Evolutionary conservation across 2,329 filamentous ascomycete species (phyloP), one percentile per base, ranked within the genome.

Genomic region (Cladosporium sp.): DNA sequence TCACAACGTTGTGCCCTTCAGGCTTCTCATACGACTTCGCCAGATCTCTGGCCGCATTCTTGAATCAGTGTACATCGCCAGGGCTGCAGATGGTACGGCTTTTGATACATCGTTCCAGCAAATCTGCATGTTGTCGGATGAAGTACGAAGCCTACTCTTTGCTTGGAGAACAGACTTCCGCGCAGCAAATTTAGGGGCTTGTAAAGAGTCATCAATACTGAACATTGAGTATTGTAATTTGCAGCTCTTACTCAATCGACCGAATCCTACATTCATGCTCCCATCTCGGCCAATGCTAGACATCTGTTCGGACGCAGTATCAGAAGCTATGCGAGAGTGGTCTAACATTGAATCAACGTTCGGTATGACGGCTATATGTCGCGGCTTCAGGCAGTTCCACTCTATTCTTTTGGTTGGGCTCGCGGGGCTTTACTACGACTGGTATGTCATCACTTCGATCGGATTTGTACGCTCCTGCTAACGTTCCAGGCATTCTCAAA

Each of bases 181-280:
- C 18, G 6, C 38, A n/a, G 38, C 38, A n/a, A 44, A 44, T n/a
- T n/a, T 44, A 10, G 18, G 38, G 5, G 8, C 7, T 44, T 44
- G 38, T 7, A 44, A 44, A 10, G 38, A 44, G 38, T 44, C 18
- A 0, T 44, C 38, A 4, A 8, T 44, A 8, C 38, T 44, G 18
- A 44, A 44, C 51, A 55, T 55, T 15, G 51, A 55, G n/a, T 55
- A 55, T 14, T 55, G 51, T 26, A 55, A 55, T 26, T 32, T 55
- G 30, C 51, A 55, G 12, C 51, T 55, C 11, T 32, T 55, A 6
- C 51, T 55, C 51, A 55, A 55, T n/a, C 51, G 51, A 18, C 51
- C 51, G 8, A 55, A 55, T 24, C 51, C 51, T 5, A 55, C 51
- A 55, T 55, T 55, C 30, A 28, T 55, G 51, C n/a, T 55, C 26